Conservation (phyloP, 495 filamentous ascomycete genomes). For the Aspergillus bertholletiae region DNA sequence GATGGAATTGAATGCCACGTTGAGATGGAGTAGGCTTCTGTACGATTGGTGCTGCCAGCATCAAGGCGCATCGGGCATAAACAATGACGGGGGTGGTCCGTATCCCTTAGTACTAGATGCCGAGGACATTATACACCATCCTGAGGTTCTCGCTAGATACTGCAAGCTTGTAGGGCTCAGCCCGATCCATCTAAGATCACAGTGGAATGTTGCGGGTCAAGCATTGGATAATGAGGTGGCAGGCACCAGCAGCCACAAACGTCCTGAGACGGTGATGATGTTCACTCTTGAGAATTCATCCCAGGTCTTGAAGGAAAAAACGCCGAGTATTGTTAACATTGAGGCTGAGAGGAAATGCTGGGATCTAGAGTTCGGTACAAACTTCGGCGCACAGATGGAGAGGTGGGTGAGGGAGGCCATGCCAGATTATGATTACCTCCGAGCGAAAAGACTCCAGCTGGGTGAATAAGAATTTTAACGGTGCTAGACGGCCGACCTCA, state of each 20-base stretch:
- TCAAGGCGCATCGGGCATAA: neutral
- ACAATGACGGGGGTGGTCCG: neutral
- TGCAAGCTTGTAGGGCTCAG: slow-evolving; percentile 26
- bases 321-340: slow-evolving; percentile 23
- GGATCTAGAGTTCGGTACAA: slow-evolving; percentile 39
- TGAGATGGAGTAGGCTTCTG: slow-evolving; percentile 22
- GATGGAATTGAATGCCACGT: slow-evolving; percentile 14
- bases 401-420: slow-evolving; percentile 29
- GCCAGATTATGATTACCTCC: slow-evolving; percentile 39
- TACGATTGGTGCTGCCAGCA: slow-evolving; percentile 26
- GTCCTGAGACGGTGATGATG: slow-evolving; percentile 15
- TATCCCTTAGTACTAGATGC: slow-evolving; percentile 36
- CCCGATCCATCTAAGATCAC: slow-evolving; percentile 19
- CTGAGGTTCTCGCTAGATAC: slow-evolving; percentile 22
- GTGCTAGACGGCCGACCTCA: no score
- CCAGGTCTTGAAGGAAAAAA: slow-evolving; percentile 26
- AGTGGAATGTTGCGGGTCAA: slow-evolving; percentile 27
- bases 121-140: slow-evolving; percentile 30
- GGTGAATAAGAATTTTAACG: no score
- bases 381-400: slow-evolving; percentile 22
- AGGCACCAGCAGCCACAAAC: no score
- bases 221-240: no score
- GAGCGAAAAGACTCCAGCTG: slow-evolving; percentile 1
- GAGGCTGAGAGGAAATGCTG: slow-evolving; percentile 32
- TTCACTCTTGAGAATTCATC: slow-evolving; percentile 24